Conservation (phyloP, 2,329 filamentous ascomycete genomes). For the Claviceps cyperi region DNA sequence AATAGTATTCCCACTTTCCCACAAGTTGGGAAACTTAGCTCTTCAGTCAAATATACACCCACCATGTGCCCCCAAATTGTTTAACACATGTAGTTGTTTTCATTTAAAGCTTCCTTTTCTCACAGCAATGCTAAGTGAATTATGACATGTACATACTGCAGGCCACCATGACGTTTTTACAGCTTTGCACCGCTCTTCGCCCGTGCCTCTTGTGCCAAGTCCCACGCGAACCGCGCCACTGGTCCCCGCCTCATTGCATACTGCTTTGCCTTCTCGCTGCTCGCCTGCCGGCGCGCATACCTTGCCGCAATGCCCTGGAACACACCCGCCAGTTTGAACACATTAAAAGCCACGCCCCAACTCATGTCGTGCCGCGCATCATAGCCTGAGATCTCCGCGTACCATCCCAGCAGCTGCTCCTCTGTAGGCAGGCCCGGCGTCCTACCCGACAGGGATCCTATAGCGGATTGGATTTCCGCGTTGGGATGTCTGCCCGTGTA, state of each 20-base stretch:
- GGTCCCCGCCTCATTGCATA: constrained; percentile 57
- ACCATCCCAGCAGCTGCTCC: constrained; percentile 27
- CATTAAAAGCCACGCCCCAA: constrained; percentile 48
- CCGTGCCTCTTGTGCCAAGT: constrained; percentile 39
- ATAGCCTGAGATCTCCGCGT: constrained; percentile 46
- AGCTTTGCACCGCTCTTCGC: constrained; percentile 14
- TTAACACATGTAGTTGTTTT: no score
- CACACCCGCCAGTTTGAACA: constrained; percentile 47
- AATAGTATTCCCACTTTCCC: no score
- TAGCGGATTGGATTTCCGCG: constrained; percentile 15
- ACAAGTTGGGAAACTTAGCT: no score
- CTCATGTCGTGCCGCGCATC: constrained; percentile 45
- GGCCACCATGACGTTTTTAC: constrained; percentile 6
- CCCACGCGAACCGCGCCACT: constrained; percentile 69
- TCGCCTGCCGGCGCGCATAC: constrained; percentile 74
- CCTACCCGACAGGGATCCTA: constrained; percentile 44
- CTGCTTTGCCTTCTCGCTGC: constrained; percentile 63
- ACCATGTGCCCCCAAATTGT: no score
- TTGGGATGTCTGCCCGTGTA: constrained; percentile 18
- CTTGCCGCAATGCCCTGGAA: constrained; percentile 85
- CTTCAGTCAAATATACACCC: no score
- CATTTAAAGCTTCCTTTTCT: no score
- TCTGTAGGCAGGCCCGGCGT: constrained; percentile 47
- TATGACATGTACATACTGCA: no score
- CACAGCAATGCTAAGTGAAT: no score